Base-by-base conservation (phyloP, 1,284 basidiomycete species). In the Veloporphyrellus conicus region DNA sequence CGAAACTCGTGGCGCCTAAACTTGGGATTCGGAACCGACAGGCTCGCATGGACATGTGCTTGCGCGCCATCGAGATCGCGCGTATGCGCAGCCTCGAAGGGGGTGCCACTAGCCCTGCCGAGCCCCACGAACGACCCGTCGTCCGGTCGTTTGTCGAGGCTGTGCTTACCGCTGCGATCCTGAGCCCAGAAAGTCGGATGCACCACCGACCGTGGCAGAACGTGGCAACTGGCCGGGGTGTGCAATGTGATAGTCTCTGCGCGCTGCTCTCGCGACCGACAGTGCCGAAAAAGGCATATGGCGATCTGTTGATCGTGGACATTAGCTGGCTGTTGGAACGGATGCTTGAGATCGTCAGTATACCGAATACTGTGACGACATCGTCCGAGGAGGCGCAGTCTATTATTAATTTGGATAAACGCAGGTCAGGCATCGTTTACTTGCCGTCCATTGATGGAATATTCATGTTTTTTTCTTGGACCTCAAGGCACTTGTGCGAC, bases 281-380 rank as follows among this genome's bases (percentile, higher is more conserved):
- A 25, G 66, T 75, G 3, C 69, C 73, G 29, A 65, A 71, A 2
- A 66, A 74, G 14, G 58, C 67, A n/a, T 73, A 71, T 22, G 69
- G 71, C 28, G 76, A 79, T 25, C 68, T 74, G 11, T 67, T 89
- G 46, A 81, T 81, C 10, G 76, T 84, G 14, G 88, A 90, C 59
- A 76, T 88, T 53, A 87, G 85, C 8, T 91, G 88, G 87, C 65
- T 90, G 35, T 64, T 90, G 49, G 88, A 91, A 63, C 78, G 85
- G 39, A 75, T 90, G 62, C 68, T 90, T 20, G 88, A 90, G 62
- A 71, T 90, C 31, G 77, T 88, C 48, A 81, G 81, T 36, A 75
- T 82, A 47, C 81, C 84, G 3, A 87, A 90, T 59, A 72, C 81
- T n/a, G 64, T 87, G n/a, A 76, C 81, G 41, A 71, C 78, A 14